These are phyloP conservation scores for Mycena olivaceomarginata DNA, from an alignment of 768 basidiomycete genomes.

Conservation along the genomic window DNA sequence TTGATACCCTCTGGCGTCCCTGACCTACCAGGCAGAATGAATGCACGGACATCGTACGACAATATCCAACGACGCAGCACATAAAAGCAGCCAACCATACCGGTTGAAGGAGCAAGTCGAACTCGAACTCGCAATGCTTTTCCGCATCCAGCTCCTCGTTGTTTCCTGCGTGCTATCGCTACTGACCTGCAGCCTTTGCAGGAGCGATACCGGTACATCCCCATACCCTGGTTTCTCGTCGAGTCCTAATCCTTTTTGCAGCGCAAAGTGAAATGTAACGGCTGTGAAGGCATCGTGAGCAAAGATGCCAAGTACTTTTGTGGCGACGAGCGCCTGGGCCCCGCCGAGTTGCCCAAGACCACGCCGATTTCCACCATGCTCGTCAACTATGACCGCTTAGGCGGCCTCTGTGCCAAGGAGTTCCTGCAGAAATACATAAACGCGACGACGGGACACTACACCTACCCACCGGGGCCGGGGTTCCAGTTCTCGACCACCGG, in stretches of 20 bases:
- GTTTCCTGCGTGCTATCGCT: too few species aligned
- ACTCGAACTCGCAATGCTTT: too few species aligned
- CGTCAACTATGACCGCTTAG: slow-evolving; percentile 28
- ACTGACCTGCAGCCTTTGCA: too few species aligned
- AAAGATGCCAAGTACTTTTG: not conserved
- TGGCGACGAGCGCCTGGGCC: slow-evolving; percentile 29
- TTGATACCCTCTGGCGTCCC: too few species aligned
- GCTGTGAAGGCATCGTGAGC: not conserved
- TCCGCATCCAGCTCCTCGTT: too few species aligned
- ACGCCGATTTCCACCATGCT: not conserved
- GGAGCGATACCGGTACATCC: not conserved
- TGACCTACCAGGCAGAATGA: too few species aligned
- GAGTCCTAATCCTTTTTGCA: not conserved
- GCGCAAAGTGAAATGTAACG: not conserved
- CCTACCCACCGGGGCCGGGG: slow-evolving; percentile 7
- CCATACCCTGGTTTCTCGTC: not conserved
- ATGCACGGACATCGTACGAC: too few species aligned
- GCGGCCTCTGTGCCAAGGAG: slow-evolving; percentile 37
- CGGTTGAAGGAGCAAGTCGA: too few species aligned
- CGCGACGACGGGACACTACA: not conserved
- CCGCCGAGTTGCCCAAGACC: not conserved
- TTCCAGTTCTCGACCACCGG: slow-evolving; percentile 28
- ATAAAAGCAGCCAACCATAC: too few species aligned
- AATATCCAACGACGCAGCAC: too few species aligned
- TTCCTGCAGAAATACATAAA: slow-evolving; percentile 23